Evolutionary conservation across 1,284 basidiomycete species (phyloP).

Genomic region (Tremellales sp.): DNA sequence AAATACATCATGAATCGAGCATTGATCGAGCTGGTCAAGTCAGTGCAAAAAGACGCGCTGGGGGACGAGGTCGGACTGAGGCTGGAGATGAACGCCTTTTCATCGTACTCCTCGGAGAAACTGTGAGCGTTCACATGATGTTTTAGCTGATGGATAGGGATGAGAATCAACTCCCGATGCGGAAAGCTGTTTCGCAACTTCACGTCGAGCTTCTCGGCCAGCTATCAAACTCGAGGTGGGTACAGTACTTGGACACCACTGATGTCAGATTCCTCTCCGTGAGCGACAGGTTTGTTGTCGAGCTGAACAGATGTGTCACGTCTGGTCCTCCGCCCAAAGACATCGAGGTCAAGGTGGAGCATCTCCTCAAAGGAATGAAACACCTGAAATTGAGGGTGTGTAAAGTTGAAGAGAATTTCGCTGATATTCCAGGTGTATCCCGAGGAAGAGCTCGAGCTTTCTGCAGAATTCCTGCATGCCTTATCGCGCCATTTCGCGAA

Average conservation of each 20-base stretch:
- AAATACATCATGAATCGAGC: constrained; percentile 86
- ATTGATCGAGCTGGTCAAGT: constrained; percentile 69
- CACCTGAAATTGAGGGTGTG: constrained; percentile 74
- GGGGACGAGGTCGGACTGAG: constrained; percentile 70
- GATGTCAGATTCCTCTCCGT: constrained; percentile 70
- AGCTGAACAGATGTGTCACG: constrained; percentile 66
- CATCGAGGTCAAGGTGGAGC: constrained; percentile 72
- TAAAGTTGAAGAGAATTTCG: not conserved
- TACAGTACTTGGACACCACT: constrained; percentile 14
- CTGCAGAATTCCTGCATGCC: constrained; percentile 82
- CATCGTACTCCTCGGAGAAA: constrained; percentile 74
- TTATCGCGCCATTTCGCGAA: constrained; percentile 78
- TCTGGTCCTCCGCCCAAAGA: constrained; percentile 72
- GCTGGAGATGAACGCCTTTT: constrained; percentile 80
- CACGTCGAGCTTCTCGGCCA: constrained; percentile 78
- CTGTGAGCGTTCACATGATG: constrained; percentile 48
- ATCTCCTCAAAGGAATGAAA: constrained; percentile 70
- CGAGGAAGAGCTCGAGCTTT: constrained; percentile 87
- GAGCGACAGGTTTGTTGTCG: constrained; percentile 76
- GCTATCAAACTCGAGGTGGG: constrained; percentile 69
- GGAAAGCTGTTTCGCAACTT: constrained; percentile 71
- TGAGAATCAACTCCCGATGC: constrained; percentile 56
- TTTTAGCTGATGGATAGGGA: too few relatives aligned
- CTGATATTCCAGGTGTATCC: constrained; percentile 70
- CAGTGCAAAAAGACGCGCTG: constrained; percentile 67